Evolutionary conservation across 2,329 filamentous ascomycete species (phyloP).

Genomic region (Xylaria sp.): DNA sequence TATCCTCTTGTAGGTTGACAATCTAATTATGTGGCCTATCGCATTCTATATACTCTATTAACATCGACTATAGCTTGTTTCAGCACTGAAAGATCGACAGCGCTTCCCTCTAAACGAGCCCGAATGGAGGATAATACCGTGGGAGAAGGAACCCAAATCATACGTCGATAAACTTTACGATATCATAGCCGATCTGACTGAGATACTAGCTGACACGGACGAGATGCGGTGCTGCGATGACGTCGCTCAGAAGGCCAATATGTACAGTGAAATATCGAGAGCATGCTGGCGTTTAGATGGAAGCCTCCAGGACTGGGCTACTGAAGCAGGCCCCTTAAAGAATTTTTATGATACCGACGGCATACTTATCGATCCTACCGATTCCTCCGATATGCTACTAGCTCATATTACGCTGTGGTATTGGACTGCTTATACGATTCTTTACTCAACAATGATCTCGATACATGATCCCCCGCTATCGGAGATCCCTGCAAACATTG

Average conservation of each 20-base stretch:
- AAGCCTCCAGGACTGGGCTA: conserved; percentile 33
- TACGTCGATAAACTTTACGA: conserved; percentile 45
- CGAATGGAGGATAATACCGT: conserved; percentile 51
- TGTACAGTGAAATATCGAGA: conserved; percentile 7
- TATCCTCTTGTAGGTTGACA: conserved; percentile 32
- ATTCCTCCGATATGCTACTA: conserved; percentile 24
- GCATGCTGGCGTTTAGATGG: conserved; percentile 29
- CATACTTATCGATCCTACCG: conserved; percentile 2
- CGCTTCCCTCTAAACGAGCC: conserved; percentile 46
- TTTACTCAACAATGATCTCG: conserved; percentile 34
- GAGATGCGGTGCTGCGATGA: conserved; percentile 39
- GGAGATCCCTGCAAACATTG: conserved; percentile 16
- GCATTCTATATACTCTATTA: neutral
- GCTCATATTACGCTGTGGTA: conserved; percentile 38
- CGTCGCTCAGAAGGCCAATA: neutral
- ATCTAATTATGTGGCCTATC: neutral
- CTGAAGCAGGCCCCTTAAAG: conserved; percentile 23
- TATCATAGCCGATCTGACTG: conserved; percentile 43
- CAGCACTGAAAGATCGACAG: conserved; percentile 37
- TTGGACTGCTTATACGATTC: conserved; percentile 28
- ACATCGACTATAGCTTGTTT: conserved; percentile 24
- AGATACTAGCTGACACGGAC: conserved; percentile 50
- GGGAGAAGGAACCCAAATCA: conserved; percentile 47
- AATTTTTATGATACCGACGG: conserved; percentile 30
- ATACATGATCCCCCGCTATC: conserved; percentile 21